Percentiles rank a stretch among this genome's conserved stretches.
Evolutionary conservation across 345 rosid genomes (phyloP).

Genomic region (Brassica rapa): DNA sequence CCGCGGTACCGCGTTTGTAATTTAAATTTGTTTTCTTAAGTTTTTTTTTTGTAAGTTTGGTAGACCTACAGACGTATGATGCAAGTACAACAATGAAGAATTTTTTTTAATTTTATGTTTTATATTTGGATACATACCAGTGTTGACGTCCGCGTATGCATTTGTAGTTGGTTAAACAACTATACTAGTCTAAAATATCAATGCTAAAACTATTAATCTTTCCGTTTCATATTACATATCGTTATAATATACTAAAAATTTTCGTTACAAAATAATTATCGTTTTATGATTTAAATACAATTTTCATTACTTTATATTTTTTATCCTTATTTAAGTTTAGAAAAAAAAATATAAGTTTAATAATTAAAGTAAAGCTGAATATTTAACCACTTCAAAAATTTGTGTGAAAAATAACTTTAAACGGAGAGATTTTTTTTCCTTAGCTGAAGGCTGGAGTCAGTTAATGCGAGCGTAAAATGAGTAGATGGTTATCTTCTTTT

Average conservation of each 20-base stretch:
- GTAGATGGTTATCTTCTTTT: not conserved
- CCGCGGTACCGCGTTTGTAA: not conserved
- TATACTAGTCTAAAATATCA: not conserved
- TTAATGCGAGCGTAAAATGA: not conserved
- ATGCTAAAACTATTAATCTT: not conserved
- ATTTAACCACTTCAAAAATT: too few species aligned
- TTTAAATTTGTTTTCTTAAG: not conserved
- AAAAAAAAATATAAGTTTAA: too few species aligned
- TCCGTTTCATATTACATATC: too few species aligned
- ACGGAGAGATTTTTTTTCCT: not conserved
- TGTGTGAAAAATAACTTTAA: too few species aligned
- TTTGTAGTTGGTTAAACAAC: not conserved
- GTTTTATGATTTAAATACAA: too few species aligned
- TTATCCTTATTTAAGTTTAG: too few species aligned
- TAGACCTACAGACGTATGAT: conserved; percentile 7
- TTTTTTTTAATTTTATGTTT: not conserved
- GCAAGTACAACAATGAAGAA: not conserved
- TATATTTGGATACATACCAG: not conserved
- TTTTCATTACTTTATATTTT: too few species aligned
- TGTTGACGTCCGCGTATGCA: not conserved
- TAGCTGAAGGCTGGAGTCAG: not conserved
- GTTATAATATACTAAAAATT: too few species aligned
- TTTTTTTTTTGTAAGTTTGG: not conserved
- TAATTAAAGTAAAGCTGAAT: too few species aligned
- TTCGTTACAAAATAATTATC: too few species aligned